These are phyloP conservation scores for Leccinum aurantiacum DNA, from an alignment of 768 basidiomycete genomes.

Conservation along the genomic window DNA sequence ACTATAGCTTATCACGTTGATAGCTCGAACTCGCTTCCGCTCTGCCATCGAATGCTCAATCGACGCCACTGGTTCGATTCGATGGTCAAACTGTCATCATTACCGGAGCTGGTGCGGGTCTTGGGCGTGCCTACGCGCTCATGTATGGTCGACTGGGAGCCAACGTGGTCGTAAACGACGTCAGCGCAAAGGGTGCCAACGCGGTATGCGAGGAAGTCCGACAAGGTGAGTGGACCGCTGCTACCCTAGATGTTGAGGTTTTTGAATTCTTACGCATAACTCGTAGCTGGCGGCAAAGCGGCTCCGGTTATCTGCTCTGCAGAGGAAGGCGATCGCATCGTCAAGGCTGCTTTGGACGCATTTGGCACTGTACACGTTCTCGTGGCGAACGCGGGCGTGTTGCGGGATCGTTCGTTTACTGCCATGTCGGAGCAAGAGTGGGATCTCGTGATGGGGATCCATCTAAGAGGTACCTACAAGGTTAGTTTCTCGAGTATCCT, in stretches of 20 bases:
- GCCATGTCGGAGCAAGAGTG: slow-evolving; percentile 91
- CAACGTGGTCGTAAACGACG: slow-evolving; percentile 95
- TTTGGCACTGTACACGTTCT: slow-evolving; percentile 89
- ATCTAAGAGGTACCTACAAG: slow-evolving; percentile 91
- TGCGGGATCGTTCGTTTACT: slow-evolving; percentile 90
- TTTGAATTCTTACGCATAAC: no score
- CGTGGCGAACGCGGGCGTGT: slow-evolving; percentile 90
- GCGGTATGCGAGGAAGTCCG: slow-evolving; percentile 85
- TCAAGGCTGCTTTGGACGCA: slow-evolving; percentile 79
- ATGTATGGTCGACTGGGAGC: slow-evolving; percentile 94
- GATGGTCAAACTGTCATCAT: slow-evolving; percentile 90
- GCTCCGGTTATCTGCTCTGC: slow-evolving; percentile 79
- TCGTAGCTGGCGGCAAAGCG: slow-evolving; percentile 85
- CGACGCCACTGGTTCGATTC: slow-evolving; percentile 70
- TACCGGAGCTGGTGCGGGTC: slow-evolving; percentile 93
- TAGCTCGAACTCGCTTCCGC: slow-evolving; percentile 65
- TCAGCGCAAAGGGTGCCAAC: slow-evolving; percentile 81
- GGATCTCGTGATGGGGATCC: slow-evolving; percentile 88
- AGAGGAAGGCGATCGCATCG: slow-evolving; percentile 89
- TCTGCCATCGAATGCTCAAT: slow-evolving; percentile 67
- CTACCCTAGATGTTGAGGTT: neutral
- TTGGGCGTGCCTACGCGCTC: slow-evolving; percentile 88
- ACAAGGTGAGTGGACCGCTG: slow-evolving; percentile 49
- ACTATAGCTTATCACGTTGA: slow-evolving; percentile 11
- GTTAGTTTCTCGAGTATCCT: slow-evolving; percentile 34